Percentiles rank a stretch among this genome's conserved stretches.
Conservation (phyloP, 352 stramenopile species). For the Pythium apleroticum region DNA sequence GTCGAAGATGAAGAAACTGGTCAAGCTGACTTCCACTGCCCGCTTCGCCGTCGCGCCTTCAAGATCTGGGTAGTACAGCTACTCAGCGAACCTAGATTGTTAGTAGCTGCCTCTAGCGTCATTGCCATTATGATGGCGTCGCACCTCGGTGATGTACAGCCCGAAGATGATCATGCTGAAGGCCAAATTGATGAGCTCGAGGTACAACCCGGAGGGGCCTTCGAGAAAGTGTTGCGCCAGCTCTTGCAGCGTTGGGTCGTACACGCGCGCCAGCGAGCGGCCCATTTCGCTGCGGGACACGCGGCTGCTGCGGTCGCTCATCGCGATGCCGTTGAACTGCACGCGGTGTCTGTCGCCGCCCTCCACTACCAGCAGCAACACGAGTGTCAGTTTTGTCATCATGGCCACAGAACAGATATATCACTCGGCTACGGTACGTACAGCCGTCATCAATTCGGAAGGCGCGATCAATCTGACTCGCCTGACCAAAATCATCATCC, state of each 20-base stretch:
- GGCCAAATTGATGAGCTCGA: slow-evolving; percentile 58
- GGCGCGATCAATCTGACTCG: slow-evolving; percentile 20
- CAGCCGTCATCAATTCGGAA: slow-evolving; percentile 10
- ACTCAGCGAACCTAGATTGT: background rate
- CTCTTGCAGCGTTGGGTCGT: slow-evolving; percentile 52
- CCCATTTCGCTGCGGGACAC: slow-evolving; percentile 22
- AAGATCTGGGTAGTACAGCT: slow-evolving; percentile 46
- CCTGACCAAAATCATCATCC: slow-evolving; percentile 3
- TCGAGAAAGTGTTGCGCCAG: slow-evolving; percentile 33
- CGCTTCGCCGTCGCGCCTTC: slow-evolving; percentile 15
- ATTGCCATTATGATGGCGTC: background rate
- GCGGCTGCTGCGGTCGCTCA: slow-evolving; percentile 31
- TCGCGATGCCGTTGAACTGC: slow-evolving; percentile 25
- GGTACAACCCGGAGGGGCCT: slow-evolving; percentile 39
- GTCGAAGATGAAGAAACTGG: slow-evolving; percentile 64
- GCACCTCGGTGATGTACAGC: slow-evolving; percentile 64
- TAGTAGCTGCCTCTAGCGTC: background rate
- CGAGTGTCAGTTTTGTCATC: background rate
- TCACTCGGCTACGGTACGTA: background rate
- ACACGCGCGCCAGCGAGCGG: slow-evolving; percentile 38
- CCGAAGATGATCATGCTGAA: slow-evolving; percentile 64
- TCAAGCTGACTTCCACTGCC: slow-evolving; percentile 44
- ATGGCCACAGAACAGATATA: background rate
- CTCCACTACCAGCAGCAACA: background rate
- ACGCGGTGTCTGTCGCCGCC: slow-evolving; percentile 11